Evolutionary conservation across 768 basidiomycete genomes (phyloP), one percentile per base, ranked within the genome.

Genomic region (button mushroom (Agaricus bisporus)): DNA sequence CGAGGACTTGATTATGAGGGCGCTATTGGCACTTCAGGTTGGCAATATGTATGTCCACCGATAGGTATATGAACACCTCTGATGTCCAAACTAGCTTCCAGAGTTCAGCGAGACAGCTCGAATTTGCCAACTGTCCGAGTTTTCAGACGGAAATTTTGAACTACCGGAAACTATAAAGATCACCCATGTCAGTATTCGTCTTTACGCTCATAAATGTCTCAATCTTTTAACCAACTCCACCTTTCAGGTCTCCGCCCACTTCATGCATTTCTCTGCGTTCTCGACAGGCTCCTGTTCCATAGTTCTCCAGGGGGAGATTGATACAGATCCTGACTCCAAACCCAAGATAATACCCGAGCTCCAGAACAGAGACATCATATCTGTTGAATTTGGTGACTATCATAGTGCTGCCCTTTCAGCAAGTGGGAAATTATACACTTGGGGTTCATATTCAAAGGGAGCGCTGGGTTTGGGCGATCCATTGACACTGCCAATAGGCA

Each of bases 301-400:
- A 52, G 86, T 92, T 20, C 78, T 93, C 55, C 81, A 85, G 66
- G 91, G 90, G 37, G 70, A 79, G 42, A 71, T 68, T 12, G 64
- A 72, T n/a, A 80, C 78, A 6, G 60, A 70, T 35, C 54, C 70
- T 11, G 66, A 68, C 18, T 72, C 70, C 14, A 60, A 63, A 54
- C 90, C 87, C n/a, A 75, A 71, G 32, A 72, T 92, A 54, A 73
- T 89, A 4, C 84, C 87, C 1, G 80, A 76, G 32, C 71, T 98
- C 26, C 92, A 97, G 61, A 78, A 88, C 59, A 79, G 72, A 58
- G 74, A 77, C 36, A 81, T 98, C 50, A 95, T 98, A 56, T 90
- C 91, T 48, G 83, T 95, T 51, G 85, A 86, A 12, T 77, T 93
- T 48, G 95, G 95, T 5, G 95, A 98, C 68, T 97, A 95, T 66